Evolutionary conservation across 352 stramenopile genomes (phyloP).

Genomic region (Discostella stelligera): DNA sequence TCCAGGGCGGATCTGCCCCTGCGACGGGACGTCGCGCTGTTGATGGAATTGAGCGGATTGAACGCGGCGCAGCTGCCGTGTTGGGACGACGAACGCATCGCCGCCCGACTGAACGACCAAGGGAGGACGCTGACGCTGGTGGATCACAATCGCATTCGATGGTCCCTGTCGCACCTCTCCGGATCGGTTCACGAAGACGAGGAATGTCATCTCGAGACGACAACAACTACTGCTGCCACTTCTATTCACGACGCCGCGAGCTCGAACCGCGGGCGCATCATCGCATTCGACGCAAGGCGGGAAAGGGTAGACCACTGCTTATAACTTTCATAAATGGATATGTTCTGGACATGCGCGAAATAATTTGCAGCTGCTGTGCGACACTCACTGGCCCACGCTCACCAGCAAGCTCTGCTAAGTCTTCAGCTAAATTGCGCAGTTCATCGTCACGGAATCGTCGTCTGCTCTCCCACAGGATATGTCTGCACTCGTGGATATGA

Average conservation of each 20-base stretch:
- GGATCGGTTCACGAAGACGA: conserved; percentile 67
- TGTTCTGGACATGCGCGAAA: conserved; percentile 76
- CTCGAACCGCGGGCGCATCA: conserved; percentile 35
- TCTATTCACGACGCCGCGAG: neutral
- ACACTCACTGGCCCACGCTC: conserved; percentile 75
- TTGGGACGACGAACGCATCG: conserved; percentile 48
- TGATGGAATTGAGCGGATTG: conserved; percentile 61
- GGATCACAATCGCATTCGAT: conserved; percentile 71
- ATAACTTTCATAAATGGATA: conserved; percentile 81
- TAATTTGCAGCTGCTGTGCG: conserved; percentile 78
- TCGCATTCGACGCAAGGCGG: conserved; percentile 53
- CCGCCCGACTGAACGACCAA: neutral
- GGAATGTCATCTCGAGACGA: conserved; percentile 47
- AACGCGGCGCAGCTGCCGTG: conserved; percentile 46
- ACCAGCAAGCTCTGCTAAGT: conserved; percentile 78
- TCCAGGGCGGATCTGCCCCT: conserved; percentile 53
- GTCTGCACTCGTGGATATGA: conserved; percentile 79
- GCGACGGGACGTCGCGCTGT: conserved; percentile 59
- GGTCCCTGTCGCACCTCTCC: conserved; percentile 29
- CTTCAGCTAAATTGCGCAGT: conserved; percentile 74
- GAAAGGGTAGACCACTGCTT: conserved; percentile 22
- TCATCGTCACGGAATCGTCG: conserved; percentile 58
- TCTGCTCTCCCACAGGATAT: conserved; percentile 73
- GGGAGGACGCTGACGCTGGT: conserved; percentile 65
- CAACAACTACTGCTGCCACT: neutral